Conservation (phyloP, 371 early-diverging fungal genomes). For the Gilbertella persicaria region DNA sequence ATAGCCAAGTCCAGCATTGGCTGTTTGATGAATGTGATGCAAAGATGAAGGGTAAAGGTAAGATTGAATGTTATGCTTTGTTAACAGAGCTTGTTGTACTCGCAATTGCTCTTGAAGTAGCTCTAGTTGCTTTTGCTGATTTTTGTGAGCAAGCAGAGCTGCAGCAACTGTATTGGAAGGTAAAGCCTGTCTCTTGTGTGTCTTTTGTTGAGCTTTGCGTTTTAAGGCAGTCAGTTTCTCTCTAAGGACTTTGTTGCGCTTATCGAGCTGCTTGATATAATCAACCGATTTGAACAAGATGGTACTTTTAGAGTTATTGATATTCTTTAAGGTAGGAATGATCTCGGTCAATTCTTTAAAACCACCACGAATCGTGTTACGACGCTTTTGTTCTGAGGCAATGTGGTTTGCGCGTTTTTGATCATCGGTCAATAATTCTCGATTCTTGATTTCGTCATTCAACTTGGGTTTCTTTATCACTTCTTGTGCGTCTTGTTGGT, state of each 20-base stretch:
- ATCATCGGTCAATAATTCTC: conserved; percentile 55
- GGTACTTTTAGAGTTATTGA: conserved; percentile 51
- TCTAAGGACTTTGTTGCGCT: conserved; percentile 32
- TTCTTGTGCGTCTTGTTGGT: conserved; percentile 2
- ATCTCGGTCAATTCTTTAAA: conserved; percentile 79
- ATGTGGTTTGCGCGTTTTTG: conserved; percentile 86
- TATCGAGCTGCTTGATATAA: conserved; percentile 40
- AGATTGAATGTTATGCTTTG: conserved; percentile 25
- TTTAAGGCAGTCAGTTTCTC: conserved; percentile 12
- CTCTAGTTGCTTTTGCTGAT: conserved; percentile 37
- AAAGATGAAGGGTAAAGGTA: conserved; percentile 6
- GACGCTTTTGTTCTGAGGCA: conserved; percentile 85
- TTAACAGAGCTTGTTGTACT: conserved; percentile 34
- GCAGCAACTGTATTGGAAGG: conserved; percentile 26
- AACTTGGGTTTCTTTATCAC: neutral
- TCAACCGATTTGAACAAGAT: conserved; percentile 52
- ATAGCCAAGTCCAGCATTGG: conserved; percentile 2
- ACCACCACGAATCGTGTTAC: conserved; percentile 80
- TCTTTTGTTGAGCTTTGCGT: conserved; percentile 9
- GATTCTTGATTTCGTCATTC: conserved; percentile 6
- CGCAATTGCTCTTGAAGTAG: conserved; percentile 42
- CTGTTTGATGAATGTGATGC: neutral
- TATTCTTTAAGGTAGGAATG: conserved; percentile 69
- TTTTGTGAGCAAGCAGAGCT: conserved; percentile 33
- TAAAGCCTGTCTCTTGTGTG: conserved; percentile 1